Percentiles rank a stretch among this genome's conserved stretches.
Conservation (phyloP, 768 basidiomycete species). For the Gloeophyllum trabeum region DNA sequence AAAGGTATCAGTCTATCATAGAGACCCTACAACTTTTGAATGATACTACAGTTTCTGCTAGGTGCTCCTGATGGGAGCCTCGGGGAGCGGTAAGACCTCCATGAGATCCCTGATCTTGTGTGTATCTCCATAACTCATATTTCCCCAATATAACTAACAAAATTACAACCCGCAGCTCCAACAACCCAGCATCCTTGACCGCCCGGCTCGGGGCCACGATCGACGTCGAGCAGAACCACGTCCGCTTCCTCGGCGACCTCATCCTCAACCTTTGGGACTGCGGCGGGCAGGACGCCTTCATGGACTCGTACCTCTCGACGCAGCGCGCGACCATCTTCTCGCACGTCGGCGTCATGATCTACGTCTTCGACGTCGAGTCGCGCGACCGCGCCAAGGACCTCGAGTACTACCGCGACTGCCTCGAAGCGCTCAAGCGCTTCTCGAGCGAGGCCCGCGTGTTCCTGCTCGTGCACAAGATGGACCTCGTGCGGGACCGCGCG, state of each 20-base stretch:
- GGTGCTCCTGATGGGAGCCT: constrained; percentile 98
- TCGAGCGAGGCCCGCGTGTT: constrained; percentile 82
- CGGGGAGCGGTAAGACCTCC: constrained; percentile 89
- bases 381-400: constrained; percentile 79
- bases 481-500: constrained; percentile 61
- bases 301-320: constrained; percentile 90
- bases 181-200: constrained; percentile 88
- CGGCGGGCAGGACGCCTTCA: constrained; percentile 95
- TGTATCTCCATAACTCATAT: constrained; percentile 20
- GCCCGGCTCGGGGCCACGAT: constrained; percentile 91
- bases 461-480: constrained; percentile 96
- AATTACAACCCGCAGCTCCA: constrained; percentile 47
- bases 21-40: too few relatives aligned
- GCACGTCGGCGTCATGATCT: constrained; percentile 95
- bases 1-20: constrained; percentile 45
- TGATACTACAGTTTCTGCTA: too few relatives aligned
- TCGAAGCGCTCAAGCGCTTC: constrained; percentile 68
- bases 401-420: constrained; percentile 85
- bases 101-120: constrained; percentile 99
- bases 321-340: constrained; percentile 94
- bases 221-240: constrained; percentile 96
- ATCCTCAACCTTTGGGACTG: constrained; percentile 98
- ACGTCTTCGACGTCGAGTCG: constrained; percentile 94
- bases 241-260: constrained; percentile 92
- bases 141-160: constrained; percentile 7